Evolutionary conservation across 2,329 filamentous ascomycete species (phyloP).

Genomic region (Fulvia fulva): DNA sequence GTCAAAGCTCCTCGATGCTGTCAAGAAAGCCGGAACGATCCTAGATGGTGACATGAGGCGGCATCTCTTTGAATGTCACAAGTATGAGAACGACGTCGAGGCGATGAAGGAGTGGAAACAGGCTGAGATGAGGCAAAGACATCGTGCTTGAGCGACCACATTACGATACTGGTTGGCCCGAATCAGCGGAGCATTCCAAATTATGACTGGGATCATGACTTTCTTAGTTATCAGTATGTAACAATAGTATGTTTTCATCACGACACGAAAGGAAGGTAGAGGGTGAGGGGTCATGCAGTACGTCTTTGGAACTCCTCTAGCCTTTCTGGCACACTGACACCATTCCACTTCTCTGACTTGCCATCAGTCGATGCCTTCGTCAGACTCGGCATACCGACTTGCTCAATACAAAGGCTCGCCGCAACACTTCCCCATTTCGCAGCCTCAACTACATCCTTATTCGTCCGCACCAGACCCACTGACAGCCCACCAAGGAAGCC

Average conservation of each 20-base stretch:
- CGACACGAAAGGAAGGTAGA: too few relatives aligned
- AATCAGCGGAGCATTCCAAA: too few relatives aligned
- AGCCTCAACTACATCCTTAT: constrained; percentile 62
- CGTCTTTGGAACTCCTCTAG: constrained; percentile 34
- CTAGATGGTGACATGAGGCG: neutral
- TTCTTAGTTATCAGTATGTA: too few relatives aligned
- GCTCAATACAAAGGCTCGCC: constrained; percentile 91
- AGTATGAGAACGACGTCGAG: too few relatives aligned
- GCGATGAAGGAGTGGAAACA: too few relatives aligned
- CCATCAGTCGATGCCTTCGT: constrained; percentile 19
- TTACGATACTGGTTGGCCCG: too few relatives aligned
- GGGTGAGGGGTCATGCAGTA: neutral
- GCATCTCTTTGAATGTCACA: neutral
- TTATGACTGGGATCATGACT: too few relatives aligned
- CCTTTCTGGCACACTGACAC: constrained; percentile 40
- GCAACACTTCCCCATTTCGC: constrained; percentile 75
- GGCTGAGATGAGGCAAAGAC: too few relatives aligned
- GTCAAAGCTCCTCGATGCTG: neutral
- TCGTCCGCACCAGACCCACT: constrained; percentile 52
- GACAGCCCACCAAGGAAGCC: constrained; percentile 69
- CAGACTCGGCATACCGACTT: constrained; percentile 74
- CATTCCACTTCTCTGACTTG: constrained; percentile 47
- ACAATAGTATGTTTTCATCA: too few relatives aligned
- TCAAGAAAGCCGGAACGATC: neutral
- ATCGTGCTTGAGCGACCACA: too few relatives aligned